Conservation (phyloP, 371 early-diverging fungal species). For the Funneliformis caledonium region DNA sequence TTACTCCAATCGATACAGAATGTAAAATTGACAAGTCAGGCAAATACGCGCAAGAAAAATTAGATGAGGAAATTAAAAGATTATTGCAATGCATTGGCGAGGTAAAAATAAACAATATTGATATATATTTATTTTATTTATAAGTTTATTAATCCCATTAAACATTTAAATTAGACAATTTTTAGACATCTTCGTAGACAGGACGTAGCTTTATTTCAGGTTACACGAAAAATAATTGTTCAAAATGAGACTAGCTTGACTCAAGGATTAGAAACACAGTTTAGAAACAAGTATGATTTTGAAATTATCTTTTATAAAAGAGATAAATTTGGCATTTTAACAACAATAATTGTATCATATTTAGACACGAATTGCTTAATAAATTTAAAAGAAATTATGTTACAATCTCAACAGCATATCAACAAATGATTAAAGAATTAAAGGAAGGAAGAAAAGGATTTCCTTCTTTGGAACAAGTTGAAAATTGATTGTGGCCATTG, state of each 20-base stretch:
- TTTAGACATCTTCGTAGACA: constrained; percentile 19
- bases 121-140: background rate
- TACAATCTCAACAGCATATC: constrained; percentile 15
- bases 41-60: constrained; percentile 15
- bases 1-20: background rate
- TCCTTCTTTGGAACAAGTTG: background rate
- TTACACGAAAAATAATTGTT: constrained; percentile 10
- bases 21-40: background rate
- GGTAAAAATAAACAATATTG: background rate
- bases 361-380: constrained; percentile 15
- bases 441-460: constrained; percentile 24
- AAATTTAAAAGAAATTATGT: constrained; percentile 10
- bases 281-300: constrained; percentile 23
- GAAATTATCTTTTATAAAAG: no score
- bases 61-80: constrained; percentile 32
- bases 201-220: constrained; percentile 19
- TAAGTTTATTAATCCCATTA: background rate
- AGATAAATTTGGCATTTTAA: no score
- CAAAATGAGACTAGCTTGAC: constrained; percentile 4
- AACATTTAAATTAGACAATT: constrained; percentile 20
- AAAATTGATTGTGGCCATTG: no score
- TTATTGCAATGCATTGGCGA: constrained; percentile 37
- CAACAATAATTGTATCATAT: background rate
- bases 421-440: constrained; percentile 17
- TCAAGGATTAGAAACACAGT: constrained; percentile 12